Evolutionary conservation across 2,329 filamentous ascomycete genomes (phyloP).

Genomic region (Penicillium sp.): DNA sequence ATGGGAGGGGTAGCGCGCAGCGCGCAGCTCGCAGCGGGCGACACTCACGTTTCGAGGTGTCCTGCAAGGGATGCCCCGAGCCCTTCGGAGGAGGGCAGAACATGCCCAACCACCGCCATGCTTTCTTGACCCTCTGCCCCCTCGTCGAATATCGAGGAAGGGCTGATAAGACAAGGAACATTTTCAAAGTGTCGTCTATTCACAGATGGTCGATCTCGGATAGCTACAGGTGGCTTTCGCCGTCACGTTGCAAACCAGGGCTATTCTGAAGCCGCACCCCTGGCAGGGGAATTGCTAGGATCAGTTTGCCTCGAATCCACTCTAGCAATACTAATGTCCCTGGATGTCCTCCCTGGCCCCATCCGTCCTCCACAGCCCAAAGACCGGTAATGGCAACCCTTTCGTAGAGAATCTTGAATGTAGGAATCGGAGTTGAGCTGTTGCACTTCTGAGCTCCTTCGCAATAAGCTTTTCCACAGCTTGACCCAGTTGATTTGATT

Average conservation of each 20-base stretch:
- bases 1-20: conserved; percentile 28
- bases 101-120: conserved; percentile 26
- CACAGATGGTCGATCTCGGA: conserved; percentile 13
- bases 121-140: conserved; percentile 24
- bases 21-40: conserved; percentile 24
- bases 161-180: conserved; percentile 23
- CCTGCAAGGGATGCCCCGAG: conserved; percentile 39
- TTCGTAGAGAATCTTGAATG: conserved; percentile 47
- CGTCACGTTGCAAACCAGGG: conserved; percentile 37
- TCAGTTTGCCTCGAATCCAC: conserved; percentile 52
- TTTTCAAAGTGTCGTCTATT: conserved; percentile 4
- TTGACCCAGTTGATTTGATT: too few relatives aligned
- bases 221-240: conserved; percentile 29
- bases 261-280: conserved; percentile 53
- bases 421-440: conserved; percentile 44
- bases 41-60: conserved; percentile 37
- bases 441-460: conserved; percentile 26
- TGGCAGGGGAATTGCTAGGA: conserved; percentile 49
- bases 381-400: conserved; percentile 48
- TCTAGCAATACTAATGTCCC: conserved; percentile 49
- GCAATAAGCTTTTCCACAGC: background rate
- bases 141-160: conserved; percentile 25
- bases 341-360: conserved; percentile 49
- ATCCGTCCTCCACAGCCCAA: conserved; percentile 56
- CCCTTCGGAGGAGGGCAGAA: conserved; percentile 26